Evolutionary conservation across 257 asterid species (phyloP).

Genomic region (Solanum commersonii): DNA sequence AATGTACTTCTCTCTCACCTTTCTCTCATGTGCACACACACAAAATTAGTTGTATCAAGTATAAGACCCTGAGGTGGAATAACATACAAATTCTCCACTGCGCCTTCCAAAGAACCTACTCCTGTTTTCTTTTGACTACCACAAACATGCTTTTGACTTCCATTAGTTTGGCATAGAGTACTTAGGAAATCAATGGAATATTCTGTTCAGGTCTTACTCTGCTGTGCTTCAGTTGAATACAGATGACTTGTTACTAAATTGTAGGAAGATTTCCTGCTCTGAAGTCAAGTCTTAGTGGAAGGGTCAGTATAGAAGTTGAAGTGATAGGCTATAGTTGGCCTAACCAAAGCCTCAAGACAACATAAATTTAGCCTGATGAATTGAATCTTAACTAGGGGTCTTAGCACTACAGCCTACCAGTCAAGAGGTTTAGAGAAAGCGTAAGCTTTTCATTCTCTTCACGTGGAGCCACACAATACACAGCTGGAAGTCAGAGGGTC

Average conservation of each 20-base stretch:
- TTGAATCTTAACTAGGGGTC: not conserved
- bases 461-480: not conserved
- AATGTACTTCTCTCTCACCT: constrained; percentile 32
- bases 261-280: not conserved
- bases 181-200: not conserved
- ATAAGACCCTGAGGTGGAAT: not conserved
- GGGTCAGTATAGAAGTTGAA: not conserved
- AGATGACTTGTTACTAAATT: not conserved
- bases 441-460: constrained; percentile 1
- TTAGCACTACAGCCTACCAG: not conserved
- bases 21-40: not conserved
- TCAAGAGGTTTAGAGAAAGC: not conserved
- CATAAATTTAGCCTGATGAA: not conserved
- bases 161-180: not conserved
- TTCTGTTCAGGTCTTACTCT: not conserved
- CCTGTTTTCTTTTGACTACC: not conserved
- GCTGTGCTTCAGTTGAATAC: not conserved
- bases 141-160: not conserved
- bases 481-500: constrained; percentile 1
- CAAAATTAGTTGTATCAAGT: not conserved
- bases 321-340: not conserved
- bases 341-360: not conserved
- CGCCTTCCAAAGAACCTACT: not conserved
- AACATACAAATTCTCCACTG: not conserved
- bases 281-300: not conserved